Conservation (phyloP, 768 basidiomycete species). For the Russula olivacea region DNA sequence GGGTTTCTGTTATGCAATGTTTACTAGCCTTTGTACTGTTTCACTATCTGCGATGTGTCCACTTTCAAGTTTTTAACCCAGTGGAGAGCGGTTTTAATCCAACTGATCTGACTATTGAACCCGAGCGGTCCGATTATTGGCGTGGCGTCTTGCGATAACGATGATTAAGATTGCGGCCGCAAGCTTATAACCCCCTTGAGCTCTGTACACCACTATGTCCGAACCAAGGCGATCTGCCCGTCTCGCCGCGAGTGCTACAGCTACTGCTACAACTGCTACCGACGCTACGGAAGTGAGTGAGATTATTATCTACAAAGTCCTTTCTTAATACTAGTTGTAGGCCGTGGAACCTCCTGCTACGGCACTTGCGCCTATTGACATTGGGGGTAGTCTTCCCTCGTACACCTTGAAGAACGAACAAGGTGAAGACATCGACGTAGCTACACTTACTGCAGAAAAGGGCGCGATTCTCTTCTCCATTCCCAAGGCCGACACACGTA, state of each 20-base stretch:
- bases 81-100: not conserved
- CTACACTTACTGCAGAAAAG: constrained; percentile 55
- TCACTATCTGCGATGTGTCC: constrained; percentile 5
- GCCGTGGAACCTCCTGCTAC: not conserved
- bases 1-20: constrained; percentile 22
- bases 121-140: not conserved
- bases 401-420: constrained; percentile 80
- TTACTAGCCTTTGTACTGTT: constrained; percentile 17
- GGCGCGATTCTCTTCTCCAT: constrained; percentile 80
- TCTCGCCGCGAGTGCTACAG: constrained; percentile 16
- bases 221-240: constrained; percentile 25
- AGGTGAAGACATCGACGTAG: constrained; percentile 68
- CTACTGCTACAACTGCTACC: not conserved
- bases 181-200: not conserved
- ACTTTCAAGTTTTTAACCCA: not conserved
- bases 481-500: constrained; percentile 82
- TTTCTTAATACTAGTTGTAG: not conserved
- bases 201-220: constrained; percentile 9
- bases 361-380: constrained; percentile 41
- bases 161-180: constrained; percentile 11
- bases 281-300: constrained; percentile 2
- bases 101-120: not conserved
- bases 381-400: constrained; percentile 72
- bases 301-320: not conserved
- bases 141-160: constrained; percentile 1